Evolutionary conservation across 2,329 filamentous ascomycete species (phyloP).

Genomic region (Monosporascus sp.): DNA sequence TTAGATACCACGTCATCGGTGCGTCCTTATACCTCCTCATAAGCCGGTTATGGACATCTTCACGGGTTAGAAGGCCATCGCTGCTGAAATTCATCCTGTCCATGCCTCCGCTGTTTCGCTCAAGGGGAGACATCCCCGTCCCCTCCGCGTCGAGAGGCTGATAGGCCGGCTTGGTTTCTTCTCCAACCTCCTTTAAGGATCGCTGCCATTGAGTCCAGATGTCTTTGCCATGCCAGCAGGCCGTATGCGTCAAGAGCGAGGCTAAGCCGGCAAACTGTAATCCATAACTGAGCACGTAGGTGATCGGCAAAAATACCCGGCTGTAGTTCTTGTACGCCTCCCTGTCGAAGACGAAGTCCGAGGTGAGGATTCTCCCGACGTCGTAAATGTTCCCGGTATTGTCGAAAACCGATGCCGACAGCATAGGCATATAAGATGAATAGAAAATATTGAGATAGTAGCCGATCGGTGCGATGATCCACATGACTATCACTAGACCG

Average conservation of each 20-base stretch:
- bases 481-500: conserved; percentile 77
- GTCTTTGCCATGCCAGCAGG: conserved; percentile 79
- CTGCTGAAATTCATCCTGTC: conserved; percentile 34
- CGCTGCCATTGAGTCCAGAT: conserved; percentile 73
- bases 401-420: conserved; percentile 81
- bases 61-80: conserved; percentile 59
- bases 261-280: conserved; percentile 81
- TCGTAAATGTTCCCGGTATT: conserved; percentile 77
- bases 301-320: conserved; percentile 78
- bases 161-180: conserved; percentile 46
- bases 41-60: conserved; percentile 79
- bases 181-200: conserved; percentile 60
- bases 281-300: conserved; percentile 81
- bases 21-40: conserved; percentile 82
- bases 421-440: conserved; percentile 80
- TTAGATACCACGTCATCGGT: conserved; percentile 74
- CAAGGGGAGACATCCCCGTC: conserved; percentile 16
- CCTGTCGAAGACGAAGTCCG: conserved; percentile 72
- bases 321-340: conserved; percentile 77
- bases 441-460: conserved; percentile 79
- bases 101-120: conserved; percentile 11
- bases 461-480: conserved; percentile 73
- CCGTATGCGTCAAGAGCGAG: conserved; percentile 73
- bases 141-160: conserved; percentile 37
- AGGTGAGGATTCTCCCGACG: conserved; percentile 72